A percentile compares a stretch with the other conserved stretches of the same genome.
Evolutionary conservation across 768 basidiomycete genomes (phyloP).

Genomic region (Pleurotus ostreatus): DNA sequence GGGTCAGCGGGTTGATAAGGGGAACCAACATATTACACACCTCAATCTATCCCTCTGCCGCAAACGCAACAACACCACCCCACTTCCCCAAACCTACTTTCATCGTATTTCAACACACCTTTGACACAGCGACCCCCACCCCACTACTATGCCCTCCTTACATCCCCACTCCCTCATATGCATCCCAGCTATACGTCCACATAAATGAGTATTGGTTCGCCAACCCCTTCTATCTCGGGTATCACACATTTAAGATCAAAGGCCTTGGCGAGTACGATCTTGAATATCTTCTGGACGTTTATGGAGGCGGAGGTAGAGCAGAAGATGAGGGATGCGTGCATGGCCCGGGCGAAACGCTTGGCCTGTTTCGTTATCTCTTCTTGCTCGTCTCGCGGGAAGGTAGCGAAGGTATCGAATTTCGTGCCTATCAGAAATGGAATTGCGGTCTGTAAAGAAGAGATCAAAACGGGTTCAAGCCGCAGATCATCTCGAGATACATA

Average conservation of each 20-base stretch:
- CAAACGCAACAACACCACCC: not conserved
- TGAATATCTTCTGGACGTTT: constrained; percentile 99
- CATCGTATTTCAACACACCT: not conserved
- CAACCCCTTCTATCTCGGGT: constrained; percentile 95
- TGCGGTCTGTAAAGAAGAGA: constrained; percentile 64
- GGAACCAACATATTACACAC: not conserved
- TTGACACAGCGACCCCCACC: too few species aligned
- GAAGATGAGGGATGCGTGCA: constrained; percentile 99
- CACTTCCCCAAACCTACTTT: not conserved
- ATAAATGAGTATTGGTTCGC: constrained; percentile 93
- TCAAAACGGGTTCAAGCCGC: not conserved
- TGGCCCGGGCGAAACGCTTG: constrained; percentile 96
- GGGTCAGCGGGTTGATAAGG: not conserved
- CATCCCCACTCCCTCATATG: not conserved
- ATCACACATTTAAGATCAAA: constrained; percentile 99
- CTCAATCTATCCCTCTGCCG: not conserved
- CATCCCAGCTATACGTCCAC: constrained; percentile 62
- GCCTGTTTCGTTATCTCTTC: constrained; percentile 99
- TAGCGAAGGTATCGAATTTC: constrained; percentile 96
- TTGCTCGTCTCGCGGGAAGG: constrained; percentile 95
- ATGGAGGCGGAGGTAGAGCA: constrained; percentile 98
- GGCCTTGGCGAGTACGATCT: constrained; percentile 94
- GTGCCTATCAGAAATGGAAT: constrained; percentile 99
- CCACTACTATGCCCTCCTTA: too few species aligned
- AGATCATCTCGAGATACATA: constrained; percentile 27